Evolutionary conservation across 1,139 yeast genomes (phyloP).

Genomic region (Nakaseomyces delphensis): DNA sequence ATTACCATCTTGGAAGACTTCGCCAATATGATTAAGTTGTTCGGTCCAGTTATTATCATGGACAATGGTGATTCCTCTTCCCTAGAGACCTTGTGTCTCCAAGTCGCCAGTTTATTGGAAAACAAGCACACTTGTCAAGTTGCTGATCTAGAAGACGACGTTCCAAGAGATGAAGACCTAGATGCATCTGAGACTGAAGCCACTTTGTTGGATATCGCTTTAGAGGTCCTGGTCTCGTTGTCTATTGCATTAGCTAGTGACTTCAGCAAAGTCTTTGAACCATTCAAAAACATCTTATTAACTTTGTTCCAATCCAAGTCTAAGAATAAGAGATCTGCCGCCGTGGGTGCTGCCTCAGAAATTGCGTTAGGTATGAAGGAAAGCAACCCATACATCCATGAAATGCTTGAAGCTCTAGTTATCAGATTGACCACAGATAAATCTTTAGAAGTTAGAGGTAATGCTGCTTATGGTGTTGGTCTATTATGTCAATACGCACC

Average conservation of each 20-base stretch:
- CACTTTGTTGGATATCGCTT: constrained; percentile 70
- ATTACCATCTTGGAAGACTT: constrained; percentile 69
- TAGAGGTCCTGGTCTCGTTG: constrained; percentile 74
- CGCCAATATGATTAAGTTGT: constrained; percentile 57
- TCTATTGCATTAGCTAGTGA: constrained; percentile 60
- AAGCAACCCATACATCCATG: constrained; percentile 58
- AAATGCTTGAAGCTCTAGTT: constrained; percentile 60
- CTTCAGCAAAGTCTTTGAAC: constrained; percentile 60
- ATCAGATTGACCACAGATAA: constrained; percentile 66
- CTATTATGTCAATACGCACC: constrained; percentile 56
- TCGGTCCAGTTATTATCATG: constrained; percentile 66
- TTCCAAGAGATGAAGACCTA: constrained; percentile 42
- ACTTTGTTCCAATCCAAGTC: constrained; percentile 56
- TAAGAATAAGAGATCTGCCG: constrained; percentile 68
- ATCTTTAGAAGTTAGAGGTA: constrained; percentile 84
- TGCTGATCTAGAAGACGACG: constrained; percentile 48
- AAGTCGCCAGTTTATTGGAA: constrained; percentile 61
- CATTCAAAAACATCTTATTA: constrained; percentile 61
- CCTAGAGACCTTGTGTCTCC: constrained; percentile 61
- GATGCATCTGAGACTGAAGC: constrained; percentile 87
- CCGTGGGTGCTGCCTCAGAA: constrained; percentile 88
- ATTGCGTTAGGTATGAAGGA: constrained; percentile 68
- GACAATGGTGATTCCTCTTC: constrained; percentile 50
- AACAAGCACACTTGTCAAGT: constrained; percentile 79
- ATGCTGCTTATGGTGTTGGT: constrained; percentile 95